Evolutionary conservation across 2,329 filamentous ascomycete genomes (phyloP), one percentile per base, ranked within the genome.

Genomic region (Pseudogymnoascus pannorum): DNA sequence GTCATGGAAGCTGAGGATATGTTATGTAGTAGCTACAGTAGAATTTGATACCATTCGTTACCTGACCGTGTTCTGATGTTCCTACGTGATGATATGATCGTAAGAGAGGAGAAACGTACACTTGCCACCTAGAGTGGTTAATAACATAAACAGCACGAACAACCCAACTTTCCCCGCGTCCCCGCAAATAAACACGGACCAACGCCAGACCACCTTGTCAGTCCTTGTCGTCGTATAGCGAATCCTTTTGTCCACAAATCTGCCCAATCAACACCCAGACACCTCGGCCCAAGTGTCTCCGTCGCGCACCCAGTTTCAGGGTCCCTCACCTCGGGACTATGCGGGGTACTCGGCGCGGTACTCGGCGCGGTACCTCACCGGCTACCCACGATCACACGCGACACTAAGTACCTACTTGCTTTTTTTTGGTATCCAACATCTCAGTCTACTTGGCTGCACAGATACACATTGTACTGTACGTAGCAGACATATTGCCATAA

Each of bases 321-420:
- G 48, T 54, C 48, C 48, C 26, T 54, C 48, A 31, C 48, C 48
- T 54, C 48, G 48, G 48, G 48, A 7, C 26, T 54, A 54, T 54
- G 48, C 48, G 48, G 48, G 48, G 48, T 54, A 54, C 48, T 54
- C 48, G 48, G 48, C 26, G 44, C 48, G 48, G 48, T 54, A 54
- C 26, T 54, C 48, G 48, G 48, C 16, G 48, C 48, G 26, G 48
- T 54, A 54, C 48, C 48, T 54, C 26, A 33, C 26, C 26, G 26
- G 48, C 48, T 54, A 54, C 48, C 22, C 26, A 3, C 42, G 9
- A 31, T 22, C 48, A 14, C 48, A 54, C 48, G 26, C 48, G 48
- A 54, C 48, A 31, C 16, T 4, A 54, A 54, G 48, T 54, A 54
- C 48, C 48, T 54, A 16, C 48, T 54, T 54, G 31, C 48, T 20